Evolutionary conservation across 805 yeast genomes (phyloP).

Genomic region (Candida insectorum): DNA sequence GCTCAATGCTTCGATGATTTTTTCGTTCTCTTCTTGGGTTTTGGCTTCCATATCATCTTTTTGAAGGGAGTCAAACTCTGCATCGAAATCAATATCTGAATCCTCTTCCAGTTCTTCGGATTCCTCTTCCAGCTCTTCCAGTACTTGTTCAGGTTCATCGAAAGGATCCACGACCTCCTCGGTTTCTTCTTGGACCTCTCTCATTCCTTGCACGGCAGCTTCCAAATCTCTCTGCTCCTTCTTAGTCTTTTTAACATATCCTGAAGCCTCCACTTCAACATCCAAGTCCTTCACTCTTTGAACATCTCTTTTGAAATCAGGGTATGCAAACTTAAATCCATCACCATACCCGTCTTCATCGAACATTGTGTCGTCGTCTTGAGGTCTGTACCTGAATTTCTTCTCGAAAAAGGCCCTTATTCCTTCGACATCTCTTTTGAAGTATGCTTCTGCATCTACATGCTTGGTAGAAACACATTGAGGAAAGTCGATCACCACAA

Average conservation of each 20-base stretch:
- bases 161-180: conserved; percentile 27
- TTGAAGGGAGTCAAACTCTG: conserved; percentile 27
- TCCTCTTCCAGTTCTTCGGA: conserved; percentile 42
- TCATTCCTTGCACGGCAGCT: conserved; percentile 67
- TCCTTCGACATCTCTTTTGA: conserved; percentile 91
- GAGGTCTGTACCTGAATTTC: conserved; percentile 72
- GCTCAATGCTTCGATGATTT: conserved; percentile 68
- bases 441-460: conserved; percentile 80
- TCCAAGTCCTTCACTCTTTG: conserved; percentile 68
- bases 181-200: conserved; percentile 31
- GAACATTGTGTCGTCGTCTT: conserved; percentile 62
- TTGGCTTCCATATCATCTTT: conserved; percentile 18
- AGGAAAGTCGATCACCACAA: conserved; percentile 95
- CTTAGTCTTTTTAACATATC: conserved; percentile 54
- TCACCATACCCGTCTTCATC: conserved; percentile 81
- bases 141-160: conserved; percentile 25
- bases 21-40: conserved; percentile 38
- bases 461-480: conserved; percentile 95
- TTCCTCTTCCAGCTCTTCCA: conserved; percentile 39
- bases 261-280: conserved; percentile 88
- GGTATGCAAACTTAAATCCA: conserved; percentile 73
- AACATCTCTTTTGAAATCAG: conserved; percentile 76
- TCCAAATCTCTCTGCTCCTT: conserved; percentile 53
- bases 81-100: conserved; percentile 29
- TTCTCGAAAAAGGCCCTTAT: conserved; percentile 77